These are phyloP conservation scores for Teratosphaeria epicoccoides DNA, from an alignment of 2,329 filamentous ascomycete species.

Conservation along the genomic window DNA sequence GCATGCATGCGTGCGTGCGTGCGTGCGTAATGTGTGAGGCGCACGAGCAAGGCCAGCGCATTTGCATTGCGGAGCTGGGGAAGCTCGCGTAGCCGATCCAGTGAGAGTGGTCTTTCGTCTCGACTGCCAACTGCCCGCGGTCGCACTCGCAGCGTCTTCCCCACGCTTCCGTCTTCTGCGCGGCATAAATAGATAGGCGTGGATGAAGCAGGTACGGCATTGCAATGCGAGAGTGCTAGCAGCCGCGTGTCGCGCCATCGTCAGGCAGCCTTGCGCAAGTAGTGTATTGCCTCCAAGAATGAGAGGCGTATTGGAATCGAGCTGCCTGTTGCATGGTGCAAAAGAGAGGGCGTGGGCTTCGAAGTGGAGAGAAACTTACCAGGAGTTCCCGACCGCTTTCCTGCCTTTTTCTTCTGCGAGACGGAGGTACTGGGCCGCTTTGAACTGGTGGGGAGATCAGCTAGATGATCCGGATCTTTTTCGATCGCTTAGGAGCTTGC, in stretches of 20 bases:
- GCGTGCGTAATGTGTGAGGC: too few relatives aligned
- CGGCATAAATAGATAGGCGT: not conserved
- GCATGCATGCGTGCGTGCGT: too few relatives aligned
- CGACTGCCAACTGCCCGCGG: not conserved
- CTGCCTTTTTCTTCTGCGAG: slow-evolving; percentile 79
- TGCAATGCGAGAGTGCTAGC: not conserved
- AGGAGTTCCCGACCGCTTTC: slow-evolving; percentile 87
- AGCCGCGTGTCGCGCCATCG: not conserved
- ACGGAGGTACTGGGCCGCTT: slow-evolving; percentile 81
- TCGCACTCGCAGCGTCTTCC: too few relatives aligned
- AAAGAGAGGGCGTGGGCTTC: not conserved
- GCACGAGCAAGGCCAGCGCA: too few relatives aligned
- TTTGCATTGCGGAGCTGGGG: not conserved
- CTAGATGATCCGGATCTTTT: not conserved
- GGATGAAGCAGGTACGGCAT: slow-evolving; percentile 7
- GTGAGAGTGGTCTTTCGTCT: not conserved
- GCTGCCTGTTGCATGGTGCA: too few relatives aligned
- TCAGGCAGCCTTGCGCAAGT: not conserved
- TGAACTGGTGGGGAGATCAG: slow-evolving; percentile 45
- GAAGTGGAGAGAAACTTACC: slow-evolving; percentile 53
- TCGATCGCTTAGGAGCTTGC: not conserved
- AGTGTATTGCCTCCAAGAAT: not conserved
- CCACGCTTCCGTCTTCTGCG: not conserved
- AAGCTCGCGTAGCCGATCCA: not conserved
- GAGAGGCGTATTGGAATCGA: too few relatives aligned